Evolutionary conservation across 2,329 filamentous ascomycete species (phyloP).

Genomic region (Penicillium corylophilum): DNA sequence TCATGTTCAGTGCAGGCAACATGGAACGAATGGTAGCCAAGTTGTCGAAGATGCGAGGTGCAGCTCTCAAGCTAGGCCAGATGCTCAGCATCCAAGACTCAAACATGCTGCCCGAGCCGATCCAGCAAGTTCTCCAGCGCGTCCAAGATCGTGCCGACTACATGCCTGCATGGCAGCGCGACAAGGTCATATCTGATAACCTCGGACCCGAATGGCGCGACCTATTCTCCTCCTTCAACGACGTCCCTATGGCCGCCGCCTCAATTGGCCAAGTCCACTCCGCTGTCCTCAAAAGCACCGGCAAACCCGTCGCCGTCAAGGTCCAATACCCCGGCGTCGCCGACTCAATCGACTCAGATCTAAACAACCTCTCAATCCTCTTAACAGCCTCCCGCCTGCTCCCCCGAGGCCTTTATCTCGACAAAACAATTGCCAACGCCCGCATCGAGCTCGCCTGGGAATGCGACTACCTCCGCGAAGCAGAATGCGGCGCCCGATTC

Average conservation of each 20-base stretch:
- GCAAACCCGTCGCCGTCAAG: constrained; percentile 83
- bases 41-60: constrained; percentile 92
- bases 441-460: constrained; percentile 92
- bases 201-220: constrained; percentile 82
- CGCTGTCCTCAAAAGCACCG: constrained; percentile 73
- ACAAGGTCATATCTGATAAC: constrained; percentile 76
- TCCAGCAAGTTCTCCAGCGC: constrained; percentile 86
- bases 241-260: constrained; percentile 88
- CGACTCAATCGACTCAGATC: constrained; percentile 91
- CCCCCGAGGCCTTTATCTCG: constrained; percentile 86
- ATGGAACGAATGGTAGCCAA: constrained; percentile 92
- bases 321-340: constrained; percentile 97
- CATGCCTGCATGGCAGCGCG: constrained; percentile 91
- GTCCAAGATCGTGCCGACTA: constrained; percentile 97
- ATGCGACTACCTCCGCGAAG: constrained; percentile 91
- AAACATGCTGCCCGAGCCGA: constrained; percentile 84
- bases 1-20: constrained; percentile 84
- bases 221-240: constrained; percentile 80
- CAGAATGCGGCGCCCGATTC: constrained; percentile 75
- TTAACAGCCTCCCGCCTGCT: constrained; percentile 86
- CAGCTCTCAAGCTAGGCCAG: constrained; percentile 94
- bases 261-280: constrained; percentile 96
- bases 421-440: constrained; percentile 97
- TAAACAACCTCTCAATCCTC: constrained; percentile 88
- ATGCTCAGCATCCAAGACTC: constrained; percentile 98